Evolutionary conservation across 306 rosid species (phyloP), one percentile per base, ranked within the genome.

Genomic region (Abrus pulchellus): DNA sequence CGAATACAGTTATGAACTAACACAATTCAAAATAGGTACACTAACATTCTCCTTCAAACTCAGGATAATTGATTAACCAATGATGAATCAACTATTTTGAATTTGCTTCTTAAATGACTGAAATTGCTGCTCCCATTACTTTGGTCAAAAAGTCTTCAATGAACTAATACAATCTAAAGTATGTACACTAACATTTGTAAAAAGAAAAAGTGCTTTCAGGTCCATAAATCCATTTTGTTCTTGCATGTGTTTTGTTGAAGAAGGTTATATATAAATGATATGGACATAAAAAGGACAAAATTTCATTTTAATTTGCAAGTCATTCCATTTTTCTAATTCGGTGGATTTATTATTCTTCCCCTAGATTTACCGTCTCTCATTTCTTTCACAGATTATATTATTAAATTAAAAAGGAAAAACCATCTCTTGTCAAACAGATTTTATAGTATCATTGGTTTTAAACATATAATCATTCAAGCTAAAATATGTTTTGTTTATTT

Each of bases 201-300:
- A 62, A 36, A 9, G 1, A 62, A 36, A 68, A 61, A 14, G 74
- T 32, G 59, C 74, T 79, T 68, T 54, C 63, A 33, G 78, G 49
- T 68, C 61, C 54, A 3, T 20, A 63, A 49, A 50, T 27, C 50
- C 48, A 50, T 30, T 64, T 78, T 79, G 27, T 52, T 75, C 64
- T 75, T 20, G 66, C 64, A 20, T 20, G 79, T 75, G 62, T 61
- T 84, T 75, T 65, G 45, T 48, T 20, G 20, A 20, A 20, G 54
- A 20, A 78, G 88, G 68, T 75, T 64, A 53, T 54, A 71, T 47
- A 38, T 47, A 45, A 52, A 72, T 56, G 82, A 44, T 38, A 32
- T 47, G 11, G 53, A 28, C 63, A 50, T 53, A 36, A n/a, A n/a
- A n/a, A n/a, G n/a, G n/a, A n/a, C n/a, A n/a, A n/a, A n/a, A 14